Evolutionary conservation across 2,329 filamentous ascomycete species (phyloP).

Genomic region (Monosporascus sp.): DNA sequence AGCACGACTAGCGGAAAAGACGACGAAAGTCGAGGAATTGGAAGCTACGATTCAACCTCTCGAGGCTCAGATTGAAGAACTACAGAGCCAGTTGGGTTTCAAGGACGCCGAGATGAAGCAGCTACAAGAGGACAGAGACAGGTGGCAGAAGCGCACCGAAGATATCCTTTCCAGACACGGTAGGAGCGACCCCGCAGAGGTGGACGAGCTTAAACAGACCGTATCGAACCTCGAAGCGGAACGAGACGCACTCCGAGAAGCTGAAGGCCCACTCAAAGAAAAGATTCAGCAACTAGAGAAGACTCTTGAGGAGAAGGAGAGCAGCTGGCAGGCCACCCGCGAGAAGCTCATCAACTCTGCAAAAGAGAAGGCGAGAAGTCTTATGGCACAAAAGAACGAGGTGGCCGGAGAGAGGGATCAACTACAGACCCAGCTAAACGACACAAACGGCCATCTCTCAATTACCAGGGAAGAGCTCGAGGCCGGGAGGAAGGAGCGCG

Average conservation of each 20-base stretch:
- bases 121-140: slow-evolving; percentile 84
- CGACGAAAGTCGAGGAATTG: slow-evolving; percentile 68
- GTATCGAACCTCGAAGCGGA: slow-evolving; percentile 63
- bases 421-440: slow-evolving; percentile 45
- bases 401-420: slow-evolving; percentile 46
- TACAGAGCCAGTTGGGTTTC: slow-evolving; percentile 75
- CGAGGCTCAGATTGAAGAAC: slow-evolving; percentile 71
- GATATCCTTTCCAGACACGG: slow-evolving; percentile 96
- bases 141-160: slow-evolving; percentile 93
- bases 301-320: slow-evolving; percentile 49
- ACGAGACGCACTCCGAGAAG: slow-evolving; percentile 50
- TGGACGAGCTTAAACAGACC: slow-evolving; percentile 81
- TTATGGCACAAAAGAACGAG: slow-evolving; percentile 38
- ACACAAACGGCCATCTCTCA: slow-evolving; percentile 35
- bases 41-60: slow-evolving; percentile 74
- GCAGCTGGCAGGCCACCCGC: slow-evolving; percentile 46
- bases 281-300: slow-evolving; percentile 49
- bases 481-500: slow-evolving; percentile 35
- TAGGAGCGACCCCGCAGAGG: slow-evolving; percentile 85
- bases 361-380: slow-evolving; percentile 53
- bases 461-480: slow-evolving; percentile 49
- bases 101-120: slow-evolving; percentile 86
- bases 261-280: slow-evolving; percentile 46
- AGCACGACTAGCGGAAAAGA: slow-evolving; percentile 69
- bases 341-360: slow-evolving; percentile 56